Evolutionary conservation across 2,329 filamentous ascomycete species (phyloP), one percentile per base, ranked within the genome.

Genomic region (Microsporum audouinii): DNA sequence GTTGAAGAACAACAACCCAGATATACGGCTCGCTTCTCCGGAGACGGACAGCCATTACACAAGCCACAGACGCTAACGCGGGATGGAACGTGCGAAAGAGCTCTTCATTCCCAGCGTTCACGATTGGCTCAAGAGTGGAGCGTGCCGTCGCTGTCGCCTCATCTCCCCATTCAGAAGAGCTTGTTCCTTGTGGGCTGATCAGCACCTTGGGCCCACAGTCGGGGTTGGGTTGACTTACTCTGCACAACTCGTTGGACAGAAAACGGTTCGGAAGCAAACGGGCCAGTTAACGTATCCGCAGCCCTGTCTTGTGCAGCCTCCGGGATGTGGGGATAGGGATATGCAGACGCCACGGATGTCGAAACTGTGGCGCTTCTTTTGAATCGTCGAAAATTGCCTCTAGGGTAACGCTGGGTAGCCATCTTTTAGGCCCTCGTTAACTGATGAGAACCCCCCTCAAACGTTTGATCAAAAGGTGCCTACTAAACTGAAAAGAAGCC

Each of bases 171-270:
- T 34, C 56, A 17, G 23, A 8, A 0, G 56, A 58, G 29, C n/a
- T 29, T 43, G 56, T 58, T 45, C 39, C 56, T 58, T 56, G 29
- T 36, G 29, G 29, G 14, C 27, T 23, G 53, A 10, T 38, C 6
- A 39, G 8, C n/a, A 38, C n/a, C 53, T 56, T 10, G n/a, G 12
- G 27, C 29, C 12, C 8, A 33, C 14, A 34, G 38, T 34, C 5
- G 31, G 23, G 3, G 10, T 7, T n/a, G 53, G 77, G 94, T 94
- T 99, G 72, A 96, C 92, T 56, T 56, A 56, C 53, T 34, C 8
- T 36, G 12, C 29, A 56, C 29, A 6, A n/a, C 12, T 56, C 53
- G 34, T 10, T 34, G 14, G 53, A 56, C 53, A 38, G 10, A n/a
- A 56, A 56, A 56, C 53, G 53, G 53, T 10, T 57, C 53, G 29